Evolutionary conservation across 2,329 filamentous ascomycete genomes (phyloP).

Genomic region (Arthrobotrys musiformis): DNA sequence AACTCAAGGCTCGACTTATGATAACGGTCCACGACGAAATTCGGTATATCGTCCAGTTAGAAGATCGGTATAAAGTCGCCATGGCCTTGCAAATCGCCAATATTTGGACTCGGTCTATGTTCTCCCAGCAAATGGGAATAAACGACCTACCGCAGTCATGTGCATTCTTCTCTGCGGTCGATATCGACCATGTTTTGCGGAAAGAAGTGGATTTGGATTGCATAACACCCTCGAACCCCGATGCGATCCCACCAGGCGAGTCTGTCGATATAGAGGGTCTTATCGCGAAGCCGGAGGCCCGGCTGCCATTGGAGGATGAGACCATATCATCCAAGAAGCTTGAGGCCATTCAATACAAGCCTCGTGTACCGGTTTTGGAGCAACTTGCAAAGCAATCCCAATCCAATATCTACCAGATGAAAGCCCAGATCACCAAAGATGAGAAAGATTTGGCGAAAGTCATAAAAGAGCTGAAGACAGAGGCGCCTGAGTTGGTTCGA

Average conservation of each 20-base stretch:
- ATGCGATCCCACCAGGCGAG: constrained; percentile 83
- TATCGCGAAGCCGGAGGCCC: constrained; percentile 73
- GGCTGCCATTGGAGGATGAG: constrained; percentile 8
- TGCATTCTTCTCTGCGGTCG: constrained; percentile 94
- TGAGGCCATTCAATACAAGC: constrained; percentile 73
- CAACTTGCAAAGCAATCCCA: constrained; percentile 66
- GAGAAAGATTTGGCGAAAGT: constrained; percentile 76
- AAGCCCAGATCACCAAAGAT: constrained; percentile 83
- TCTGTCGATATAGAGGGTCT: constrained; percentile 84
- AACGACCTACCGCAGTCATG: constrained; percentile 92
- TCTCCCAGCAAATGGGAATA: constrained; percentile 95
- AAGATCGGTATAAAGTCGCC: constrained; percentile 87
- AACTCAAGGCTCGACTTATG: constrained; percentile 82
- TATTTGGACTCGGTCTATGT: constrained; percentile 97
- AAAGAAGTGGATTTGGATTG: constrained; percentile 99
- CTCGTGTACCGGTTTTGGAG: constrained; percentile 83
- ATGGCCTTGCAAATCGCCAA: constrained; percentile 95
- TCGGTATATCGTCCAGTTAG: constrained; percentile 84
- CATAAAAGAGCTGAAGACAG: constrained; percentile 70
- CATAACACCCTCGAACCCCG: constrained; percentile 84
- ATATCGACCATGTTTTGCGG: constrained; percentile 92
- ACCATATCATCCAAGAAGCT: constrained; percentile 66
- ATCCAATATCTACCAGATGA: constrained; percentile 73
- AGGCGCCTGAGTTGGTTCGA: constrained; percentile 54
- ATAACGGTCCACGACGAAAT: constrained; percentile 99